Percentiles rank a stretch among this genome's conserved stretches.
Conservation (phyloP, 768 basidiomycete species). For the Russula brevipes region DNA sequence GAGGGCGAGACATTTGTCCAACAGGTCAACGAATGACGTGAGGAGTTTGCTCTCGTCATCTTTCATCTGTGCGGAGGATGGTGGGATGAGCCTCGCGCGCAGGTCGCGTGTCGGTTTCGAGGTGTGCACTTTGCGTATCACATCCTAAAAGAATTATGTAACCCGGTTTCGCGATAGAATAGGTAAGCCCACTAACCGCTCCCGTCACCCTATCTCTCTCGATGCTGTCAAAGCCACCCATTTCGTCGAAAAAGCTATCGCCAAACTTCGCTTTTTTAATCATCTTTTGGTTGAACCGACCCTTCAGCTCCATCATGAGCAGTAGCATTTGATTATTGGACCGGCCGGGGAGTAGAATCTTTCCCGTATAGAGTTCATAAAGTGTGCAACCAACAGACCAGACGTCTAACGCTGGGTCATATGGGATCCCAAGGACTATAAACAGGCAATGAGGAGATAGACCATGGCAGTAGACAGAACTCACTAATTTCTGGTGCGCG, state of each 20-base stretch:
- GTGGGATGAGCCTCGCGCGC: slow-evolving; percentile 74
- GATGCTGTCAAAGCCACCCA: slow-evolving; percentile 77
- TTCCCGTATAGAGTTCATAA: slow-evolving; percentile 93
- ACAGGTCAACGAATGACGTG: slow-evolving; percentile 75
- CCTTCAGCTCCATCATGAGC: slow-evolving; percentile 97
- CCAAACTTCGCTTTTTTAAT: slow-evolving; percentile 94
- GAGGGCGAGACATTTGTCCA: slow-evolving; percentile 86
- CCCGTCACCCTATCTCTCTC: slow-evolving; percentile 84
- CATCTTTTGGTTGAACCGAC: slow-evolving; percentile 88
- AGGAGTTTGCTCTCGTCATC: slow-evolving; percentile 86
- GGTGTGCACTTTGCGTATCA: slow-evolving; percentile 73
- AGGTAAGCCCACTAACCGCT: slow-evolving; percentile 49
- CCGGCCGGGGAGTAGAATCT: slow-evolving; percentile 94
- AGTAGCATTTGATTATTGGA: slow-evolving; percentile 98
- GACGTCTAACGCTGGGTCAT: slow-evolving; percentile 88
- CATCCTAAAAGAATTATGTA: slow-evolving; percentile 50
- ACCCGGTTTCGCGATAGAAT: slow-evolving; percentile 15
- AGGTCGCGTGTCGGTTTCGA: slow-evolving; percentile 81
- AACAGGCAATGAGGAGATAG: slow-evolving; percentile 19
- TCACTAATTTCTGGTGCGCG: slow-evolving; percentile 97
- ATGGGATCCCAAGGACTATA: slow-evolving; percentile 88
- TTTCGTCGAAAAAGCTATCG: slow-evolving; percentile 89
- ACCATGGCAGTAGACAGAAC: slow-evolving; percentile 29
- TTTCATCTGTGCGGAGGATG: slow-evolving; percentile 69
- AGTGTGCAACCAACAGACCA: slow-evolving; percentile 98